These are phyloP conservation scores for Elongisporangium undulatum DNA, from an alignment of 352 stramenopile species.

Conservation along the genomic window DNA sequence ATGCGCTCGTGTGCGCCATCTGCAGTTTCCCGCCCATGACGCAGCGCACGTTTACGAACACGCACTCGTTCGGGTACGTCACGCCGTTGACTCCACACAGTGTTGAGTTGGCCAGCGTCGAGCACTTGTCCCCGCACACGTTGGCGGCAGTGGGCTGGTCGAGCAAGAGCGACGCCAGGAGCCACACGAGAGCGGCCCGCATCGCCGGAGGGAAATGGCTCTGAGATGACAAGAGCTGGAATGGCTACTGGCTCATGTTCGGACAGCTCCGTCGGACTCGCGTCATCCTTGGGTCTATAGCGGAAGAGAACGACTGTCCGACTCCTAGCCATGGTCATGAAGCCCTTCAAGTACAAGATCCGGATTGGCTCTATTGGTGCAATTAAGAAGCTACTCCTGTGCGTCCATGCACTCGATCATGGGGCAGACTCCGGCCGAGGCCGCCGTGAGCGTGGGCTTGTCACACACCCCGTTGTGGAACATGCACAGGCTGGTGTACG, in stretches of 20 bases:
- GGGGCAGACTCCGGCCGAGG: not conserved
- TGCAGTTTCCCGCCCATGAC: constrained; percentile 11
- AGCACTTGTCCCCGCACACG: not conserved
- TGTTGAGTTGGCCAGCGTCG: not conserved
- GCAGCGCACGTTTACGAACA: constrained; percentile 29
- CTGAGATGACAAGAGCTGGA: not conserved
- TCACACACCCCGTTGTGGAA: constrained; percentile 4
- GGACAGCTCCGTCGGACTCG: not conserved
- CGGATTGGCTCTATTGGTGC: not conserved
- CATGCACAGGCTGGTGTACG: constrained; percentile 42
- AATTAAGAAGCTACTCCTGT: not conserved
- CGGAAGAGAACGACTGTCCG: too few relatives aligned
- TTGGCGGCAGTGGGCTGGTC: not conserved
- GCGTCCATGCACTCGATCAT: not conserved
- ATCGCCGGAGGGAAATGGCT: too few relatives aligned
- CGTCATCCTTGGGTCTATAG: too few relatives aligned
- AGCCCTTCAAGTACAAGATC: not conserved
- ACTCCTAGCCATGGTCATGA: too few relatives aligned
- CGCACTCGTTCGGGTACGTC: constrained; percentile 12
- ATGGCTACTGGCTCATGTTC: not conserved
- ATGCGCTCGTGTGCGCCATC: constrained; percentile 4
- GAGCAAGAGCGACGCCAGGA: not conserved
- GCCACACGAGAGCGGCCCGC: not conserved
- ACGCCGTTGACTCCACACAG: constrained; percentile 10
- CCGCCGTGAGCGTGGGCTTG: not conserved